Evolutionary conservation across 805 yeast genomes (phyloP).

Genomic region (Candida nonsorbophila): DNA sequence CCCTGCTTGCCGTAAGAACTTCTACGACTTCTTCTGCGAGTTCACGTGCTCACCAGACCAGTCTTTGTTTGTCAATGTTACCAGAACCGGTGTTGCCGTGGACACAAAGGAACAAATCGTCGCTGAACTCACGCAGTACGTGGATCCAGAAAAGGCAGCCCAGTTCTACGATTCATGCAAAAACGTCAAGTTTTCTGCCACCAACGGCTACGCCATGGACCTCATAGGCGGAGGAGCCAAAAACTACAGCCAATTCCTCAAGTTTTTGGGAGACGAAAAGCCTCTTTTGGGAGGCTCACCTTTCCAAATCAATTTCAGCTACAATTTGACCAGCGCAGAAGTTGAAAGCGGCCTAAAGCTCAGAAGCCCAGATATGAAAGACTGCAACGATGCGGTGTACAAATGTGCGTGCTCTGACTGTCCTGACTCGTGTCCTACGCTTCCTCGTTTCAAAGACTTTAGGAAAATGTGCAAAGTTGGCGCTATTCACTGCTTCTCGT

Average conservation of each 20-base stretch:
- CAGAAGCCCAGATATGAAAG: constrained; percentile 23
- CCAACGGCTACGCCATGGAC: constrained; percentile 96
- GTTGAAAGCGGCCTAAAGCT: constrained; percentile 14
- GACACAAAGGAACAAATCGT: constrained; percentile 56
- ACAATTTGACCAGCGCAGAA: constrained; percentile 20
- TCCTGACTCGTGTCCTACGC: constrained; percentile 66
- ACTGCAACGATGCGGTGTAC: constrained; percentile 63
- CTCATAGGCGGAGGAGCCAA: constrained; percentile 96
- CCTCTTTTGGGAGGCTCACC: constrained; percentile 95
- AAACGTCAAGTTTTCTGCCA: constrained; percentile 85
- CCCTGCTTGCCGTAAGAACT: constrained; percentile 89
- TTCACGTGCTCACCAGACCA: constrained; percentile 91
- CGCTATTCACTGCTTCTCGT: constrained; percentile 66
- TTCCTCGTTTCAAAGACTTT: constrained; percentile 41
- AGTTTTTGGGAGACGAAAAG: constrained; percentile 91
- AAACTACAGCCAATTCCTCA: constrained; percentile 64
- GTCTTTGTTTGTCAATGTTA: constrained; percentile 65
- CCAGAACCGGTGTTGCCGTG: constrained; percentile 43
- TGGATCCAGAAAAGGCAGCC: constrained; percentile 56
- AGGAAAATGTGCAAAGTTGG: constrained; percentile 50
- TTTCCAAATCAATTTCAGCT: constrained; percentile 79
- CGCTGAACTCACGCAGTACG: constrained; percentile 60
- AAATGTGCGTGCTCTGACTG: constrained; percentile 93
- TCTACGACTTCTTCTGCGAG: constrained; percentile 75
- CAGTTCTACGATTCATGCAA: constrained; percentile 79